phyloP scores from a whole-genome alignment of 768 basidiomycete genomes.

The Rhodotorula graminis region DNA sequence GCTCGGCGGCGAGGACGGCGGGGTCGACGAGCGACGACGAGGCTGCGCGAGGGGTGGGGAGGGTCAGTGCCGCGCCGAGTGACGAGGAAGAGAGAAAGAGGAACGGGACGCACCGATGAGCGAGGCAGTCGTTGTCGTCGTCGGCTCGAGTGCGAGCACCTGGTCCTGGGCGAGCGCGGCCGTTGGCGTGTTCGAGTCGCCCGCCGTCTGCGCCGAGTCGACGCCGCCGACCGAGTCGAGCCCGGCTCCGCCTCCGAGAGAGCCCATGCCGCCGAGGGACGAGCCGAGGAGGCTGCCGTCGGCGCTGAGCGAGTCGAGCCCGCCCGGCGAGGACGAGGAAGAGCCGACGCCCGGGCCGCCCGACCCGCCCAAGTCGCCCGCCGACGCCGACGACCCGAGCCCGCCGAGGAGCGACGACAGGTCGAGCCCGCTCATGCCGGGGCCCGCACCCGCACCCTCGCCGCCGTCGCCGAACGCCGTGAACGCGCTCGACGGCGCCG shows the following conservation, averaged over 20 bases:
- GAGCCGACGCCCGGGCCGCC: constrained; percentile 53
- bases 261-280: not conserved
- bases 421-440: not conserved
- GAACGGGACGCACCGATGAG: not conserved
- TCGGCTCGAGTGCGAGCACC: no score
- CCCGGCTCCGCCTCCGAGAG: no score
- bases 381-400: not conserved
- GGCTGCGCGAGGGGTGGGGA: no score
- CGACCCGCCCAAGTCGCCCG: not conserved
- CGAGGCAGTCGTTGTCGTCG: no score
- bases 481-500: not conserved
- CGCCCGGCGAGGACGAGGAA: constrained; percentile 1
- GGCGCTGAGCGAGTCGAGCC: not conserved
- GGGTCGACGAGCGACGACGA: no score
- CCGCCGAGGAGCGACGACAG: not conserved
- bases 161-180: no score
- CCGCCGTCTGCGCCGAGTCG: no score
- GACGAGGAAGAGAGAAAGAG: not conserved
- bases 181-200: no score
- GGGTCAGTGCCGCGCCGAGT: no score
- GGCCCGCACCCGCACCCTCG: no score
- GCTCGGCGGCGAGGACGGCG: no score
- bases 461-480: not conserved
- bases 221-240: no score
- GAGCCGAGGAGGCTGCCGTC: not conserved